Evolutionary conservation across 371 early-diverging fungal genomes (phyloP).

Genomic region (Rhizopus microsporus): DNA sequence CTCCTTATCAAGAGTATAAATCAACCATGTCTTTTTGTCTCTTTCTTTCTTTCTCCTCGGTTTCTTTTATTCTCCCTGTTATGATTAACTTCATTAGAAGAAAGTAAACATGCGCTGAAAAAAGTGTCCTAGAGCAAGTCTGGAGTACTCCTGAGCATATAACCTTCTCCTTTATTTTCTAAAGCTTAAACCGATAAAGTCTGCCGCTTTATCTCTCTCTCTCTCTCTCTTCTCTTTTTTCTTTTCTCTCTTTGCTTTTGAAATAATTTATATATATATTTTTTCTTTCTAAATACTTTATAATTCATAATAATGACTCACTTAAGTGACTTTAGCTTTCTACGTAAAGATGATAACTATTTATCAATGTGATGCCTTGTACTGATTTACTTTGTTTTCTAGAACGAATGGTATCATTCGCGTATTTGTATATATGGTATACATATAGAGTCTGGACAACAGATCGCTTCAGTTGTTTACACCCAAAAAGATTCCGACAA

Average conservation of each 20-base stretch:
- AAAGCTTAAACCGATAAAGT: too few relatives aligned
- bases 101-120: too few relatives aligned
- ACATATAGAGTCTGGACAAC: conserved; percentile 42
- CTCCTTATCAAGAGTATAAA: too few relatives aligned
- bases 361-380: too few relatives aligned
- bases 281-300: background rate
- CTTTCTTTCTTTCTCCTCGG: too few relatives aligned
- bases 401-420: conserved; percentile 47
- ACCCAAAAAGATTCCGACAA: conserved; percentile 36
- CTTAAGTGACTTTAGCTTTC: conserved; percentile 49
- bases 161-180: too few relatives aligned
- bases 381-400: background rate
- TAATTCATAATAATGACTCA: conserved; percentile 37
- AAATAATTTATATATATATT: background rate
- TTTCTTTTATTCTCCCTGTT: too few relatives aligned
- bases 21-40: too few relatives aligned
- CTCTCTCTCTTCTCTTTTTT: background rate
- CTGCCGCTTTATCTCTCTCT: too few relatives aligned
- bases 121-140: too few relatives aligned
- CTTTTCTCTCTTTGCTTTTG: background rate
- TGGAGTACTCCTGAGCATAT: too few relatives aligned
- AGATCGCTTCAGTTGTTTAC: conserved; percentile 40
- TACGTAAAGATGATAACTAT: conserved; percentile 11
- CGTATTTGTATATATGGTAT: conserved; percentile 41
- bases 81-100: too few relatives aligned